These are phyloP conservation scores for Hanseniaspora valbyensis DNA, from an alignment of 805 yeast species.

Conservation along the genomic window DNA sequence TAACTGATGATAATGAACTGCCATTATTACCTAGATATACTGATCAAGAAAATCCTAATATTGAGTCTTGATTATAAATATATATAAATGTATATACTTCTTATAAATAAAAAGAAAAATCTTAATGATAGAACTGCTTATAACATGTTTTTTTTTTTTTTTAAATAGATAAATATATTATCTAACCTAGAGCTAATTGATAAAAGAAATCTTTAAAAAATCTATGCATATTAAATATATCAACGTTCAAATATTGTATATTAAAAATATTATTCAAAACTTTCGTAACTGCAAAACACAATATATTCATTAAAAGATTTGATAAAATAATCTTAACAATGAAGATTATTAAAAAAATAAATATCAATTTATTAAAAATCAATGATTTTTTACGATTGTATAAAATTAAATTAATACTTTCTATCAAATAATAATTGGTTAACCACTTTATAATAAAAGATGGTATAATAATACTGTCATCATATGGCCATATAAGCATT, in stretches of 20 bases:
- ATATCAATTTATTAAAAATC: constrained; percentile 22
- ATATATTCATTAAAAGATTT: constrained; percentile 21
- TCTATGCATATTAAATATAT: not conserved
- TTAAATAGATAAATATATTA: not conserved
- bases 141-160: not conserved
- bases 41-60: not conserved
- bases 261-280: not conserved
- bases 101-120: not conserved
- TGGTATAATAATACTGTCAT: constrained; percentile 46
- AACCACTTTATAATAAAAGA: constrained; percentile 48
- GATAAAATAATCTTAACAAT: constrained; percentile 20
- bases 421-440: constrained; percentile 53
- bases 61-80: not conserved
- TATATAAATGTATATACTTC: not conserved
- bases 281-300: constrained; percentile 1
- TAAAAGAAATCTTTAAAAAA: constrained; percentile 5
- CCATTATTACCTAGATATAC: constrained; percentile 5
- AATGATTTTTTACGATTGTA: constrained; percentile 11
- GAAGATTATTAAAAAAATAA: constrained; percentile 20
- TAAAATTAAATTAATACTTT: constrained; percentile 44
- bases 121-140: not conserved
- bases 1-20: not conserved
- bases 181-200: constrained; percentile 8
- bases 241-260: not conserved
- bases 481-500: constrained; percentile 96